phyloP scores from a whole-genome alignment of 495 filamentous ascomycete genomes.

The Hypomontagnella monticulosa region DNA sequence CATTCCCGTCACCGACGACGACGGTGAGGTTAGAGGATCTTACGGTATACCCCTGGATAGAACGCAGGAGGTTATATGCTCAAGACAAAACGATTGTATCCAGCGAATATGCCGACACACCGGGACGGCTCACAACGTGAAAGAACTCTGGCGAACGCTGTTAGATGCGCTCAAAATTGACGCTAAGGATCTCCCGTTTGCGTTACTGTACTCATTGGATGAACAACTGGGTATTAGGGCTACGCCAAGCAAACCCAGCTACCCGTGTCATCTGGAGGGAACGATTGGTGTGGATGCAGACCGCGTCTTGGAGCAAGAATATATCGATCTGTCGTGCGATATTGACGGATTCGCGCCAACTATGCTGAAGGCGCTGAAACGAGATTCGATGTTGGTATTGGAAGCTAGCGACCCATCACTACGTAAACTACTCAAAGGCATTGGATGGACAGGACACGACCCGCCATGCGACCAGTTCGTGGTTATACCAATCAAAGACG shows the following conservation, averaged over 20 bases:
- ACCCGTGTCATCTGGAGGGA: conserved; percentile 62
- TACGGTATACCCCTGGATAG: conserved; percentile 68
- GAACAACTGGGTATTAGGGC: conserved; percentile 39
- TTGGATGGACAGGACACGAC: conserved; percentile 50
- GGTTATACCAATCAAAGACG: conserved; percentile 49
- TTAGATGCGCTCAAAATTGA: conserved; percentile 61
- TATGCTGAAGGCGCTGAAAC: conserved; percentile 63
- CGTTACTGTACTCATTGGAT: conserved; percentile 65
- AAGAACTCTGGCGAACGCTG: conserved; percentile 62
- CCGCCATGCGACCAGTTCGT: conserved; percentile 48
- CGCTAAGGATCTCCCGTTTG: conserved; percentile 65
- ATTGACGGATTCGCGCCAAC: conserved; percentile 66
- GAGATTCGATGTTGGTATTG: conserved; percentile 27
- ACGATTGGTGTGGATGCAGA: conserved; percentile 66
- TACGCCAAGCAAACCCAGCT: conserved; percentile 20
- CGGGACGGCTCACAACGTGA: conserved; percentile 65
- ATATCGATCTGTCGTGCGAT: conserved; percentile 64
- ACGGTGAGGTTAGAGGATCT: conserved; percentile 55
- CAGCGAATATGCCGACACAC: conserved; percentile 67
- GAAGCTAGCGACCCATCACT: conserved; percentile 26
- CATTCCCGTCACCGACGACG: conserved; percentile 64
- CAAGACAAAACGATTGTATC: conserved; percentile 65
- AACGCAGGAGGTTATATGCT: conserved; percentile 62
- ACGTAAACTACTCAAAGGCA: conserved; percentile 47
- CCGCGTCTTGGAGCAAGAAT: conserved; percentile 61